Conservation (phyloP, 2,329 filamentous ascomycete genomes). For the Verticillium klebahnii region DNA sequence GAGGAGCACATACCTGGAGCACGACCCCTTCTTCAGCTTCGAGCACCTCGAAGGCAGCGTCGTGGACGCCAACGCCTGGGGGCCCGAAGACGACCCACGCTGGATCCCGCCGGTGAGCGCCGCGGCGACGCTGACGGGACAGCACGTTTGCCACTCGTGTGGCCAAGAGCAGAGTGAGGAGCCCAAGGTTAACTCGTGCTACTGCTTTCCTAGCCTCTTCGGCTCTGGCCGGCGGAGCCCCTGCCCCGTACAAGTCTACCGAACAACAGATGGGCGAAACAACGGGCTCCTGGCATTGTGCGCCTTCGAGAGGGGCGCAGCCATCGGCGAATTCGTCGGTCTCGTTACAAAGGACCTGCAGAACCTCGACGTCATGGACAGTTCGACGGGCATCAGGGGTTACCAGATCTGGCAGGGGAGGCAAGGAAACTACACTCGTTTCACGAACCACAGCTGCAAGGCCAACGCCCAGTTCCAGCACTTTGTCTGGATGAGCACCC, state of each 20-base stretch:
- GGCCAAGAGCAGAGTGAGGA: constrained; percentile 45
- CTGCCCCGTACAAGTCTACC: constrained; percentile 45
- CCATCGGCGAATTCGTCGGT: constrained; percentile 52
- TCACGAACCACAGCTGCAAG: constrained; percentile 55
- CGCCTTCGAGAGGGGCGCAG: constrained; percentile 45
- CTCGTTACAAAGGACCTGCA: constrained; percentile 46
- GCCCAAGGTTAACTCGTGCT: constrained; percentile 40
- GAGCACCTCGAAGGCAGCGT: constrained; percentile 44
- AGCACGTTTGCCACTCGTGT: constrained; percentile 35
- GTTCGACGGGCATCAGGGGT: constrained; percentile 24
- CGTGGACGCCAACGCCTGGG: constrained; percentile 43
- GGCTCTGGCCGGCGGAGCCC: constrained; percentile 21
- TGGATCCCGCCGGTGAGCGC: constrained; percentile 23
- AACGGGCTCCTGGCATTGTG: constrained; percentile 45
- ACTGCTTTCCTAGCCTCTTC: constrained; percentile 49
- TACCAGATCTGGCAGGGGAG: constrained; percentile 57
- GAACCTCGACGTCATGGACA: constrained; percentile 51
- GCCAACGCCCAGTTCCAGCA: constrained; percentile 53
- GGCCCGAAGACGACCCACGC: constrained; percentile 40
- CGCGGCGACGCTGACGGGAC: constrained; percentile 18
- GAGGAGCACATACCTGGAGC: constrained; percentile 39
- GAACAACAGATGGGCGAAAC: constrained; percentile 46
- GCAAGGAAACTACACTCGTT: constrained; percentile 53
- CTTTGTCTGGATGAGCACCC: constrained; percentile 51
- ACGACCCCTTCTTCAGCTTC: constrained; percentile 41